Evolutionary conservation across 176 grass and related monocot genomes (phyloP).

Genomic region (Cenchrus fungigraminus): DNA sequence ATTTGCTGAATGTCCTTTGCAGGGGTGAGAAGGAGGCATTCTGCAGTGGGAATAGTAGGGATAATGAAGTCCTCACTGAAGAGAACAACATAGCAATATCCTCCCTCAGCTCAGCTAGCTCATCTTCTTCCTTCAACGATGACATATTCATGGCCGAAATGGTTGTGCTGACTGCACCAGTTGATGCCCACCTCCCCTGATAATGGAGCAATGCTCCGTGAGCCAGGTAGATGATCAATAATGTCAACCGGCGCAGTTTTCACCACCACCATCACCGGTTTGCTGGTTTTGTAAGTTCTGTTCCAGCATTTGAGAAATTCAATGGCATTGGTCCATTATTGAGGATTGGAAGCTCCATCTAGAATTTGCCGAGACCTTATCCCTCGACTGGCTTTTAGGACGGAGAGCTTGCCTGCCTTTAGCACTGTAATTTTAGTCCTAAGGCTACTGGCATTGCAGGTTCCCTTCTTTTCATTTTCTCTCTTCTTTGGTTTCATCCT

Average conservation of each 20-base stretch:
- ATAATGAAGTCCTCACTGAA: conserved; percentile 58
- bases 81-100: conserved; percentile 22
- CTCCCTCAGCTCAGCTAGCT: conserved; percentile 40
- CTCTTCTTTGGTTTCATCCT: conserved; percentile 35
- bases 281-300: conserved; percentile 49
- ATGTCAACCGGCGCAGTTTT: background rate
- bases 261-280: background rate
- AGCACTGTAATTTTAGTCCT: conserved; percentile 52
- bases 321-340: conserved; percentile 24
- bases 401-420: conserved; percentile 29
- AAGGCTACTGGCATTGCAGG: conserved; percentile 37
- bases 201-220: background rate
- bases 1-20: conserved; percentile 45
- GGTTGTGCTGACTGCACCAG: conserved; percentile 46
- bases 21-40: conserved; percentile 72
- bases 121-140: conserved; percentile 44
- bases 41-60: conserved; percentile 62
- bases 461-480: conserved; percentile 26
- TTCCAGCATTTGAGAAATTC: conserved; percentile 44
- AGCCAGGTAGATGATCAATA: conserved; percentile 24
- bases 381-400: conserved; percentile 11
- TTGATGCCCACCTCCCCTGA: conserved; percentile 41
- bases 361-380: conserved; percentile 8
- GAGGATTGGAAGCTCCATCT: conserved; percentile 31
- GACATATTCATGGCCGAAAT: conserved; percentile 71